Base-by-base conservation (phyloP, 1,139 yeast species). In the Pichia norvegensis region DNA sequence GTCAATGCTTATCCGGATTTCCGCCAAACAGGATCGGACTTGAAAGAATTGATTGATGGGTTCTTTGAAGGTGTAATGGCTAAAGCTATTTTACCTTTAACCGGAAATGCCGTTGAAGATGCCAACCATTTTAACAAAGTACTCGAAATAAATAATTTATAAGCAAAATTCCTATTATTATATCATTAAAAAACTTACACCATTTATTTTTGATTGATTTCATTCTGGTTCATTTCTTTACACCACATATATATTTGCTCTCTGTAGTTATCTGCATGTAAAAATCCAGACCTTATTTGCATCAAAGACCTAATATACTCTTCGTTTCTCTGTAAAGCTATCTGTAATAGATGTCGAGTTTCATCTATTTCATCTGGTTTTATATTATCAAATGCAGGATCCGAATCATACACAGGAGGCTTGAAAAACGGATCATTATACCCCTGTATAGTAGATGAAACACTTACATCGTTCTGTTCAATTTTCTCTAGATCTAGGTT, bases 1-100 rank as follows among this genome's bases (percentile, higher is more conserved):
- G 86, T 88, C 41, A 92, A 92, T 60, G 83, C 97, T 10, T 92
- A 84, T 61, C 98, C 98, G 1, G 98, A 92, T 61, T 92, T 92
- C 66, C 88, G 88, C 60, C 98, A 92, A 65, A 92, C 97, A 0
- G 98, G 98, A 13, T 76, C 68, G 19, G 81, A 75, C 7, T 70
- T 92, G 56, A 84, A 83, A 59, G 68, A 59, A 1, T 59, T 90
- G 25, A 85, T 92, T 29, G 70, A 70, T 54, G 79, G 72, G 38
- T 66, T 84, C 40, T 81, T 83, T 55, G 76, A 70, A 35, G 68
- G 71, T 16, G 73, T 75, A 4, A 72, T 74, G 1, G 52, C 59
- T n/a, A 52, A 57, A 16, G 61, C 68, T 40, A 70, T 74, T 35
- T 59, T 58, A 10, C 78, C 79, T 9, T 66, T 72, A 51, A 61